These are phyloP conservation scores for Bolboschoenus planiculmis DNA, from an alignment of 176 grass and related monocot genomes.

Conservation along the genomic window DNA sequence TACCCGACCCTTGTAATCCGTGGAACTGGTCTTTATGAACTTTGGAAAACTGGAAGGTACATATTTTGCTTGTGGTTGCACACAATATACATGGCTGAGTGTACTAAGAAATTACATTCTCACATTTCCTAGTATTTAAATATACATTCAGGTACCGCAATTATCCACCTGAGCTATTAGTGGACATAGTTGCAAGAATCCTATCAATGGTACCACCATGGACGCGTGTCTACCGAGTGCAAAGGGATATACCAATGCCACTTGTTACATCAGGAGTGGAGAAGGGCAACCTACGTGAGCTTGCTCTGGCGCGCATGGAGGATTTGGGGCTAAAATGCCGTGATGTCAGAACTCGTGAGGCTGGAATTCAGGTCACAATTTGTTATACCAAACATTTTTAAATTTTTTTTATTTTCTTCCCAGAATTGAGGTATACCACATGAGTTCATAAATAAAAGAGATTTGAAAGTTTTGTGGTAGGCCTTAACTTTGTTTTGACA, in stretches of 20 bases:
- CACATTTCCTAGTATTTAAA: neutral
- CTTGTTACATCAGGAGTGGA: slow-evolving; percentile 98
- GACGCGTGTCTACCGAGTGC: slow-evolving; percentile 89
- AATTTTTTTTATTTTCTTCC: neutral
- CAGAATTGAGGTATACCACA: neutral
- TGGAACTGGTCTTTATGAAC: slow-evolving; percentile 98
- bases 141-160: slow-evolving; percentile 65
- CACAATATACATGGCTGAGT: neutral
- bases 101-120: neutral
- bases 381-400: neutral
- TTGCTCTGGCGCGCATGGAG: slow-evolving; percentile 94
- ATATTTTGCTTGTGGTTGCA: slow-evolving; percentile 16
- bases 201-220: slow-evolving; percentile 92
- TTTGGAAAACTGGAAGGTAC: slow-evolving; percentile 99
- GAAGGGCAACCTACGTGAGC: slow-evolving; percentile 93
- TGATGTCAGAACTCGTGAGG: slow-evolving; percentile 96
- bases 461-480: neutral
- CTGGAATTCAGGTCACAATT: slow-evolving; percentile 80
- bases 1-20: slow-evolving; percentile 97
- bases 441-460: neutral
- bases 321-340: slow-evolving; percentile 94
- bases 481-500: neutral
- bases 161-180: slow-evolving; percentile 83
- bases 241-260: slow-evolving; percentile 98
- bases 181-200: slow-evolving; percentile 94